Evolutionary conservation across 2,329 filamentous ascomycete genomes (phyloP), one percentile per base, ranked within the genome.

Genomic region (Epichloe aotearoae): DNA sequence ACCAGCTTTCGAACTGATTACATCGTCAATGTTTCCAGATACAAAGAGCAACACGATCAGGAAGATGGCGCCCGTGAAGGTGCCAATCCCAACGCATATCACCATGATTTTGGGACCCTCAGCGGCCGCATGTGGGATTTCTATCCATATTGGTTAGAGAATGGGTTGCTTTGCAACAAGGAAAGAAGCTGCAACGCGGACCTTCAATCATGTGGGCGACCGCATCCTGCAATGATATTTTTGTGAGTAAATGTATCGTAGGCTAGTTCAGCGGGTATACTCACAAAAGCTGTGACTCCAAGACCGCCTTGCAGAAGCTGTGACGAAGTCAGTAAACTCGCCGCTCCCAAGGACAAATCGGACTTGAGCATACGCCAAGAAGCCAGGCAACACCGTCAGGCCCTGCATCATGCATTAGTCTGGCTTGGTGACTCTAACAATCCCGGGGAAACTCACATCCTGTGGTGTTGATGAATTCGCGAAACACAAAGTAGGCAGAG

Each of bases 11-110:
- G 77, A 78, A 0, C 61, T 61, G 51, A 82, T 82, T 44, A 83
- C 76, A 1, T 66, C 62, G 20, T 77, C 65, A 45, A 81, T 71
- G 53, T 83, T 73, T 3, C 75, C 75, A 6, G 80, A 72, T 30
- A 83, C 80, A 49, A 86, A 85, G 1, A 86, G 73, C 1, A 86
- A 67, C 37, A 80, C 75, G 43, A 76, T 70, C 20, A 84, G 66
- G 61, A 84, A 84, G 47, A 83, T 65, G 50, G 77, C 77, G 1
- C 82, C 82, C 0, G 81, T 83, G 3, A 74, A 66, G 20, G 78
- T 77, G 11, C 81, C 81, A 46, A 84, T 84, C 6, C 66, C 67
- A 34, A 84, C 79, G 54, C 79, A 83, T 50, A 73, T 75, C 12
- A 84, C 49, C 64, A 66, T 66, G 39, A 66, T 66, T 30, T 61